Conservation (phyloP, 768 basidiomycete species). For the Trametes cingulata region DNA sequence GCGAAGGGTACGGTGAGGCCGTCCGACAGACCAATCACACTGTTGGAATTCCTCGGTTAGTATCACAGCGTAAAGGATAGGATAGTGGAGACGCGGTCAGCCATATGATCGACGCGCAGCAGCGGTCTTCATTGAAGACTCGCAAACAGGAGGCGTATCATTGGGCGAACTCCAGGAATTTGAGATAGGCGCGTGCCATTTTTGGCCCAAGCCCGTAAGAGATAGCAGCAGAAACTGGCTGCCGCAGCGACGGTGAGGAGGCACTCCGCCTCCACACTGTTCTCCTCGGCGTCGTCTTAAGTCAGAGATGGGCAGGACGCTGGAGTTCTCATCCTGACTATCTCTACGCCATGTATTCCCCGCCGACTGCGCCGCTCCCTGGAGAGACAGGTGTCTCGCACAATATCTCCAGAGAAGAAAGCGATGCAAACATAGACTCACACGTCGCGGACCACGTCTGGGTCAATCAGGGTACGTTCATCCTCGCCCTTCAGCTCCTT, state of each 20-base stretch:
- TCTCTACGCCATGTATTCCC: neutral
- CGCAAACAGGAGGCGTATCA: neutral
- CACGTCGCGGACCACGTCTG: constrained; percentile 87
- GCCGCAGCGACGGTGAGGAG: neutral
- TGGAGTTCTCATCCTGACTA: no score
- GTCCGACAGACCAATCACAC: constrained; percentile 88
- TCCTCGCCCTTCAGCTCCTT: constrained; percentile 82
- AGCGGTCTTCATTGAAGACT: neutral
- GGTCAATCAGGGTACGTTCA: constrained; percentile 79
- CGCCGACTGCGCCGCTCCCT: no score
- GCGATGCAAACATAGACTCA: constrained; percentile 46
- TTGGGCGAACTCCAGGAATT: neutral
- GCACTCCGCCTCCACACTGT: neutral
- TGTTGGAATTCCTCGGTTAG: constrained; percentile 32
- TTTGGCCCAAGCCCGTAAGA: neutral
- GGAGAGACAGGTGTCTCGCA: no score
- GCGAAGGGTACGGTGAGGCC: constrained; percentile 93
- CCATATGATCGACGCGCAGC: constrained; percentile 1
- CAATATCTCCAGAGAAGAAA: neutral
- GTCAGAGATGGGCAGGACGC: no score
- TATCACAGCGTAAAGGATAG: constrained; percentile 3
- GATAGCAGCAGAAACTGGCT: neutral
- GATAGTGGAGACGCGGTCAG: neutral
- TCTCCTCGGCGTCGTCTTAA: neutral
- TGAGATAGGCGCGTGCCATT: neutral